Base-by-base conservation (phyloP, 1,284 basidiomycete species). In the Sporisorium graminicola region DNA sequence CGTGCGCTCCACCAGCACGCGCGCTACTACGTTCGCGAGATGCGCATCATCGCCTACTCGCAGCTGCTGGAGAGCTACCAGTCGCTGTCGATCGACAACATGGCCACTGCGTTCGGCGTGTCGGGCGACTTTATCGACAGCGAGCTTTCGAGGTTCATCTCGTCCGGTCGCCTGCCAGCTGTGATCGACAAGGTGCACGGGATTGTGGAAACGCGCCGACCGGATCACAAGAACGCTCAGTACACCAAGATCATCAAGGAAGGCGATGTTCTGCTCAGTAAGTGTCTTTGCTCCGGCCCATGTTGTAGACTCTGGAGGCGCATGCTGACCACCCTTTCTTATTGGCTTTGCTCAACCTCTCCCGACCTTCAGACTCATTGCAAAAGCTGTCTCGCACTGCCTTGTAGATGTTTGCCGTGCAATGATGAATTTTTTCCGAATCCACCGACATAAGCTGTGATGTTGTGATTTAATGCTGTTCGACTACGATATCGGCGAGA, bases 1-100 rank as follows among this genome's bases (percentile, higher is more conserved):
- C 92, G 94, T 27, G 87, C 95, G 50, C 90, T 98, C 49, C 90
- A 91, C 7, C 92, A 92, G 0, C 97, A 99, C 84, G 90, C 94
- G 1, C 90, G 93, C 4, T 98, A 89, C 88, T 98, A 97, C 86
- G 90, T 96, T 22, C 91, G 95, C 56, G 97, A 98, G 86, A 95
- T 98, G 93, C 91, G 96, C 47, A 95, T 99, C 81, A 91, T 94
- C 50, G 95, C 95, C 3, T 99, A 98, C 87, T 88, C 90, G 37
- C 96, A 98, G 85, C 89, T 98, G 3, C 88, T 99, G 18, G 95
- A 98, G 86, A 92, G 91, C 18, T 99, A 99, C 86, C 90, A 92
- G 53, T 93, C 92, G 71, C 89, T 99, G 42, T 98, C 95, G 1
- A 87, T 99, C 43, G 92, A 95, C 72, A 93, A 92, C 77, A 90